Conservation (phyloP, 2,329 filamentous ascomycete genomes). For the Alternaria sp. region DNA sequence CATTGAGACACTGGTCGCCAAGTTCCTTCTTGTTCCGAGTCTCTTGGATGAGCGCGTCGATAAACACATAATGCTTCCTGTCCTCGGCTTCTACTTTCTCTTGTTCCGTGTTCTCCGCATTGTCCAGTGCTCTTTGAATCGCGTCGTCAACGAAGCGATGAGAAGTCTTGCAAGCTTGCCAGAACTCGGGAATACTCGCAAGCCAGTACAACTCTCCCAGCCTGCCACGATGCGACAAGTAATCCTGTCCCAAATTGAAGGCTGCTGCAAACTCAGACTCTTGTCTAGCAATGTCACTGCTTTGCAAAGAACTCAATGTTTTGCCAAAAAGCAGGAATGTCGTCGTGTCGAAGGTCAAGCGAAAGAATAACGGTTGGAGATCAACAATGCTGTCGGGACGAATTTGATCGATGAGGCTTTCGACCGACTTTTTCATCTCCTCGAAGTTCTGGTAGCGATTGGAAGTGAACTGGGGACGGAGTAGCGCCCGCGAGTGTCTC, state of each 20-base stretch:
- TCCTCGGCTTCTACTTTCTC: conserved; percentile 19
- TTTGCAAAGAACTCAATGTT: conserved; percentile 30
- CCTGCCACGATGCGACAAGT: conserved; percentile 9
- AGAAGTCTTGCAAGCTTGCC: conserved; percentile 19
- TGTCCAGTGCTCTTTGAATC: conserved; percentile 31
- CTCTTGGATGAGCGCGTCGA: conserved; percentile 81
- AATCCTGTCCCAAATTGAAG: conserved; percentile 27
- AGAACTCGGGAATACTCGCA: conserved; percentile 22
- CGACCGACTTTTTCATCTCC: conserved; percentile 38
- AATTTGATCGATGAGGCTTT: conserved; percentile 12
- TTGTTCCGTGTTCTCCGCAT: conserved; percentile 8
- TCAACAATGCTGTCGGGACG: conserved; percentile 32
- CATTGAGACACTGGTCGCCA: conserved; percentile 80
- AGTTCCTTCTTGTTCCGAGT: conserved; percentile 71
- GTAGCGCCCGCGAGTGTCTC: conserved; percentile 38
- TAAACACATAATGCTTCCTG: conserved; percentile 69
- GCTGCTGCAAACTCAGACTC: conserved; percentile 21
- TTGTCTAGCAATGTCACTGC: conserved; percentile 14
- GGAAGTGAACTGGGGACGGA: conserved; percentile 45
- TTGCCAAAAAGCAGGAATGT: conserved; percentile 47
- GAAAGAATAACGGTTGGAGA: conserved; percentile 48
- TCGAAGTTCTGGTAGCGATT: conserved; percentile 37
- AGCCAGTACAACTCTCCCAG: conserved; percentile 42
- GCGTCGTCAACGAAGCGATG: conserved; percentile 15
- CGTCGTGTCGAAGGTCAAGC: conserved; percentile 46